phyloP scores from a whole-genome alignment of 768 basidiomycete species.

The Clitopilus hobsonii region DNA sequence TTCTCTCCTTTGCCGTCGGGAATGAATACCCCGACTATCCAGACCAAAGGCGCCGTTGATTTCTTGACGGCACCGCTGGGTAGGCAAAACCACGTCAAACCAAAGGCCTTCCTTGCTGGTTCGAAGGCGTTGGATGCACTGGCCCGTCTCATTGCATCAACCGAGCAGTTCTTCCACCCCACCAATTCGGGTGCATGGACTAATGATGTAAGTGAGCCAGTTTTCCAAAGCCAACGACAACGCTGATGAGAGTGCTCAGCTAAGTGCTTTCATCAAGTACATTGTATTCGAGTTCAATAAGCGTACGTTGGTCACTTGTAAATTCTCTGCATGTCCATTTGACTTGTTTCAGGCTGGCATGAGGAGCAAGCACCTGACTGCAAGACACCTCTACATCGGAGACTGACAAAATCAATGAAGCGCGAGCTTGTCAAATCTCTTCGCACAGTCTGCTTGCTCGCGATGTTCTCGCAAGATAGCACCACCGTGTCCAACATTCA shows the following conservation, averaged over 20 bases:
- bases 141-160: constrained; percentile 79
- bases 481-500: constrained; percentile 73
- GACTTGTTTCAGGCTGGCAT: constrained; percentile 53
- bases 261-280: constrained; percentile 83
- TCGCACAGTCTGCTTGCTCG: constrained; percentile 77
- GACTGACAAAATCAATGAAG: constrained; percentile 74
- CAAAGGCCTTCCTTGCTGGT: constrained; percentile 69
- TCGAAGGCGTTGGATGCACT: constrained; percentile 83
- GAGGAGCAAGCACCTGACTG: constrained; percentile 75
- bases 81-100: constrained; percentile 35
- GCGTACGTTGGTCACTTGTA: constrained; percentile 14
- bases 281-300: constrained; percentile 84
- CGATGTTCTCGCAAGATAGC: constrained; percentile 85
- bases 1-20: constrained; percentile 69
- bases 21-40: constrained; percentile 50
- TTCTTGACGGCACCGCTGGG: constrained; percentile 56
- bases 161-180: constrained; percentile 89
- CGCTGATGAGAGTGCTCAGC: constrained; percentile 28
- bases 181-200: constrained; percentile 86
- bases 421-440: constrained; percentile 81
- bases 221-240: constrained; percentile 1
- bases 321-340: background rate
- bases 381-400: constrained; percentile 76
- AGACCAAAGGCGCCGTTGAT: constrained; percentile 42
- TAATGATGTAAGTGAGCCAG: constrained; percentile 45